Percentiles rank a stretch among this genome's conserved stretches.
These are phyloP conservation scores for Basidioascus undulatus DNA, from an alignment of 768 basidiomycete genomes.

Conservation along the genomic window DNA sequence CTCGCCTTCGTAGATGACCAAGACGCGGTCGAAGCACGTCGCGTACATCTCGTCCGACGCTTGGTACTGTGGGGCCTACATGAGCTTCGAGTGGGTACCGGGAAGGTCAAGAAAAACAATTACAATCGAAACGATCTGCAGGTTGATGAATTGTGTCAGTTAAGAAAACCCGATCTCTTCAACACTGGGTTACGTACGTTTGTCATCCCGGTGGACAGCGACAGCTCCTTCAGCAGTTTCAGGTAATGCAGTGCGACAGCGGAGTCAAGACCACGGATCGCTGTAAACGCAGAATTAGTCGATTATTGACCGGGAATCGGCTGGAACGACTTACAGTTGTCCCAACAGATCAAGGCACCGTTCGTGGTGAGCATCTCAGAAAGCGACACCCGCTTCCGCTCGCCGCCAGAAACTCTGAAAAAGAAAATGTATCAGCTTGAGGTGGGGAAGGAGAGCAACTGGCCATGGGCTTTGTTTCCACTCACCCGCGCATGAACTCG, in stretches of 20 bases:
- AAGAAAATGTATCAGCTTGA: no score
- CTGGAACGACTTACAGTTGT: slow-evolving; percentile 1
- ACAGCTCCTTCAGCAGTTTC: slow-evolving; percentile 3
- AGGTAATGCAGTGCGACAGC: slow-evolving; percentile 4
- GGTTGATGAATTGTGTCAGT: no score
- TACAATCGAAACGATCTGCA: not conserved
- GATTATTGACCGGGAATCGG: not conserved
- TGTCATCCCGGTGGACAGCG: slow-evolving; percentile 2
- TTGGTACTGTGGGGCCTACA: no score
- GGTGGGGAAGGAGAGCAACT: no score
- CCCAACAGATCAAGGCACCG: slow-evolving; percentile 6
- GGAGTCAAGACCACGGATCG: not conserved
- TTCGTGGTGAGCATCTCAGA: slow-evolving; percentile 3
- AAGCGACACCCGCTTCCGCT: slow-evolving; percentile 4
- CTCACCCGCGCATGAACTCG: slow-evolving; percentile 37
- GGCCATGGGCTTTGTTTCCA: no score
- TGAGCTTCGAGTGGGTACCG: no score
- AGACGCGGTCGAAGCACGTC: no score
- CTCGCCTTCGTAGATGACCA: no score
- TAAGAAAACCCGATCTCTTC: not conserved
- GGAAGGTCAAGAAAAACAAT: no score
- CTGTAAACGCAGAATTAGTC: not conserved
- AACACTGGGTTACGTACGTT: not conserved
- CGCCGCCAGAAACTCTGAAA: slow-evolving; percentile 4
- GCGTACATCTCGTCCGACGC: no score